phyloP scores from a whole-genome alignment of 306 rosid genomes.

The Arachis stenosperma region DNA sequence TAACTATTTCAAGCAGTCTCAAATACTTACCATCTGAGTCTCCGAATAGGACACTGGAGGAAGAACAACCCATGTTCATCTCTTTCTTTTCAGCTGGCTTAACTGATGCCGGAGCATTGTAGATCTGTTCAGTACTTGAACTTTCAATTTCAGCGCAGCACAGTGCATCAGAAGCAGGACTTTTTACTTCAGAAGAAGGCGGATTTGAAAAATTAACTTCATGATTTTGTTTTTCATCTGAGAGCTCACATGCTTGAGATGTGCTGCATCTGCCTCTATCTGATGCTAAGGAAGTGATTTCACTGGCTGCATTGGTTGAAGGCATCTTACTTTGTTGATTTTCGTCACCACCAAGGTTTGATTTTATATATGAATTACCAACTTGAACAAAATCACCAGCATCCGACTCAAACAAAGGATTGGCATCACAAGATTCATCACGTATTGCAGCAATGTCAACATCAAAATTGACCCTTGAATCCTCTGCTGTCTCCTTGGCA shows the following conservation, averaged over 20 bases:
- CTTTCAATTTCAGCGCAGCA: slow-evolving; percentile 46
- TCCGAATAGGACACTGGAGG: slow-evolving; percentile 40
- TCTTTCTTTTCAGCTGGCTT: slow-evolving; percentile 39
- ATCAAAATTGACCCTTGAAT: slow-evolving; percentile 39
- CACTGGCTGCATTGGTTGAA: slow-evolving; percentile 13
- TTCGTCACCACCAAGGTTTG: slow-evolving; percentile 39
- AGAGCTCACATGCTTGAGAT: slow-evolving; percentile 42
- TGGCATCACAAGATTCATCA: slow-evolving; percentile 30
- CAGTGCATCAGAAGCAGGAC: slow-evolving; percentile 34
- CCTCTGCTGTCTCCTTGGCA: slow-evolving; percentile 36
- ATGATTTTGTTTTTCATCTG: slow-evolving; percentile 42
- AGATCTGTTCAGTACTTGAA: slow-evolving; percentile 38
- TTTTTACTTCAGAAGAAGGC: slow-evolving; percentile 38
- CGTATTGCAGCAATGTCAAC: slow-evolving; percentile 32
- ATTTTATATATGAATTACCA: slow-evolving; percentile 26
- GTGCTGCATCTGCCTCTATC: slow-evolving; percentile 32
- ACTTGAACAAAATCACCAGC: slow-evolving; percentile 41
- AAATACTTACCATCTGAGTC: slow-evolving; percentile 57
- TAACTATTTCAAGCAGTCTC: too few species aligned
- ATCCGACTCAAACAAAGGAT: slow-evolving; percentile 31
- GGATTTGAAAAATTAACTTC: slow-evolving; percentile 35
- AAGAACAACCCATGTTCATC: slow-evolving; percentile 42
- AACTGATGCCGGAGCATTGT: slow-evolving; percentile 23
- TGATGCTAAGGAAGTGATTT: slow-evolving; percentile 27
- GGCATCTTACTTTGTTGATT: slow-evolving; percentile 25